Conservation (phyloP, 805 yeast genomes). For the Candida tallmaniae region DNA sequence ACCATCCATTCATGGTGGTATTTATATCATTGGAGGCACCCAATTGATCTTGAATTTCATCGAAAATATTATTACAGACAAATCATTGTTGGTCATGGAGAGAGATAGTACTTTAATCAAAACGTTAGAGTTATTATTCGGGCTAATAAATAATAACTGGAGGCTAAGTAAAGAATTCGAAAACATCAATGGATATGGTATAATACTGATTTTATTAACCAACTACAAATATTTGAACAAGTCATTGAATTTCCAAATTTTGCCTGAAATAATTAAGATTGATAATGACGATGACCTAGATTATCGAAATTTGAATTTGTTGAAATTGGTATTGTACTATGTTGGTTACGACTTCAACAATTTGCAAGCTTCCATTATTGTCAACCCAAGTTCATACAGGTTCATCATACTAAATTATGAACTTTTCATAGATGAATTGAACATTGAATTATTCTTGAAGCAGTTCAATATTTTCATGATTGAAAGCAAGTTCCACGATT, state of each 20-base stretch:
- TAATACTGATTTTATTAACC: constrained; percentile 50
- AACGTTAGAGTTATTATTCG: constrained; percentile 39
- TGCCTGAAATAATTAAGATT: neutral
- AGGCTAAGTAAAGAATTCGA: constrained; percentile 56
- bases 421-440: constrained; percentile 57
- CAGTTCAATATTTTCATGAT: constrained; percentile 56
- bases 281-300: constrained; percentile 4
- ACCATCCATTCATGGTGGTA: constrained; percentile 23
- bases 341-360: constrained; percentile 52
- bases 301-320: constrained; percentile 25
- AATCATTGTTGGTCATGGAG: neutral
- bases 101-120: constrained; percentile 19
- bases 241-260: neutral
- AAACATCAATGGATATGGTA: constrained; percentile 54
- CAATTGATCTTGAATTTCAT: constrained; percentile 42
- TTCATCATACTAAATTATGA: constrained; percentile 51
- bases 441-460: constrained; percentile 48
- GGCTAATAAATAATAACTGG: constrained; percentile 44
- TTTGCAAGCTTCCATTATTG: constrained; percentile 53
- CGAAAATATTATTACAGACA: constrained; percentile 33
- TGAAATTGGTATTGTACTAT: constrained; percentile 46
- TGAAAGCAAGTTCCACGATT: constrained; percentile 46
- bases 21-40: constrained; percentile 50
- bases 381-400: constrained; percentile 54
- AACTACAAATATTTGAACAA: constrained; percentile 29